Percentiles rank a stretch among this genome's conserved stretches.
Evolutionary conservation across 148 eudicot genomes (phyloP).

Genomic region (Diospyros kaki): DNA sequence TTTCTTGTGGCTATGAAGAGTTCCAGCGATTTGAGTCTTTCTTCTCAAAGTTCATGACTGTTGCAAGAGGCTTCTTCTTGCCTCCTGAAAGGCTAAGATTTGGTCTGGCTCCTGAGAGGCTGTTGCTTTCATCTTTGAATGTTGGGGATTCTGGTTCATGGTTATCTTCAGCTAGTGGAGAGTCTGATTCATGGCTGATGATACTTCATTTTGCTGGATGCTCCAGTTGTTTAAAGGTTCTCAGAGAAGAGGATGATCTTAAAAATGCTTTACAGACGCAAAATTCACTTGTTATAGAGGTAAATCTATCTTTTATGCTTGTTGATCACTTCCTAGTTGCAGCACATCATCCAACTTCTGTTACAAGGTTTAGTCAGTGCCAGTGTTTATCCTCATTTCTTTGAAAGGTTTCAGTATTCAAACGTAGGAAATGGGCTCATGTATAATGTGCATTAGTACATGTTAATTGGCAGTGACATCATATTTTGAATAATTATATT

Average conservation of each 20-base stretch:
- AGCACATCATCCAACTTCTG: slow-evolving; percentile 3
- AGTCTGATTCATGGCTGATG: slow-evolving; percentile 63
- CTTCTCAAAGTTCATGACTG: slow-evolving; percentile 44
- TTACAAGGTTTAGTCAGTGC: not conserved
- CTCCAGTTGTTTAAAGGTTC: slow-evolving; percentile 54
- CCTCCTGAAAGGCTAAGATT: slow-evolving; percentile 78
- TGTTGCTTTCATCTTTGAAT: slow-evolving; percentile 52
- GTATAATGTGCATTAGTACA: not conserved
- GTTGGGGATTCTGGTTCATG: slow-evolving; percentile 53
- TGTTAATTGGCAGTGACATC: not conserved
- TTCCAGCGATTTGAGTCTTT: slow-evolving; percentile 51
- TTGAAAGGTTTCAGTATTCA: not conserved
- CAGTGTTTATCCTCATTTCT: not conserved
- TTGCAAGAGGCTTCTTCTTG: slow-evolving; percentile 59
- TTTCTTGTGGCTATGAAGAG: slow-evolving; percentile 52
- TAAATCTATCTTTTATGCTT: slow-evolving; percentile 14
- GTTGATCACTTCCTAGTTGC: too few relatives aligned
- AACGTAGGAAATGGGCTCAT: not conserved
- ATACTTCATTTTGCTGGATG: slow-evolving; percentile 59
- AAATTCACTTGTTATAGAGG: slow-evolving; percentile 58
- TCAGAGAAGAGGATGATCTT: slow-evolving; percentile 49
- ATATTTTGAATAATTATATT: too few relatives aligned
- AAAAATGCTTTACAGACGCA: slow-evolving; percentile 42
- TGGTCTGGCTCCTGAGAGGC: slow-evolving; percentile 57
- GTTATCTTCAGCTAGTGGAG: slow-evolving; percentile 49